Evolutionary conservation across 208 protist species (phyloP), one percentile per base, ranked within the genome.

Genomic region (Acanthamoeba castellanii): DNA sequence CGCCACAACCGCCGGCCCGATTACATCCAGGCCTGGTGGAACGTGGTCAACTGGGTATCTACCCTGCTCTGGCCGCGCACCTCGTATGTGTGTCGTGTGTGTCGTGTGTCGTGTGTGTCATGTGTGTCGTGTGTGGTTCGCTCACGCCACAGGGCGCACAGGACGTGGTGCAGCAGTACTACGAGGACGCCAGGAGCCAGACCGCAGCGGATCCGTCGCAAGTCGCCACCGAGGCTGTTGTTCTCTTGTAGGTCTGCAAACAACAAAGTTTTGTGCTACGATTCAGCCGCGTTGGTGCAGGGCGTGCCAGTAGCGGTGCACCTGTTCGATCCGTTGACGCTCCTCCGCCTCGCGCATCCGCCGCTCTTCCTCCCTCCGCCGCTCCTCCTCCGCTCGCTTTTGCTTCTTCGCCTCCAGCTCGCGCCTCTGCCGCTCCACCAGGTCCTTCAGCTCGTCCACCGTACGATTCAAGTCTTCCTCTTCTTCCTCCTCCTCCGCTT

Each of bases 41-140:
- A 98, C 90, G 47, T 98, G 57, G 98, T 99, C 37, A 99, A 99
- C 97, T 99, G 98, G 98, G 96, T 98, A 66, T 42, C 37, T 3
- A 42, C 37, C 37, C 78, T n/a, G n/a, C 61, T 13, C 27, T 37
- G 32, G 13, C 25, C n/a, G 32, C 30, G 14, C 27, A 20, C 0
- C 68, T 76, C 7, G 30, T 22, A 1, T 27, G 32, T 1, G 2
- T 45, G 16, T 81, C 4, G 37, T 30, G 61, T 32, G 25, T 22
- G 3, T 76, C 34, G 32, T 1, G 2, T 45, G 16, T 81, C 4
- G 37, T 30, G 61, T 32, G 25, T 6, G 11, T 6, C 68, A 76
- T 16, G 16, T 27, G 1, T 45, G 13, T 78, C 3, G 37, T n/a
- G 59, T 14, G 25, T 25, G 5, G 14, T 61, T 61, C 37, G 14